phyloP scores from a whole-genome alignment of 345 rosid species.

The Linum usitatissimum region DNA sequence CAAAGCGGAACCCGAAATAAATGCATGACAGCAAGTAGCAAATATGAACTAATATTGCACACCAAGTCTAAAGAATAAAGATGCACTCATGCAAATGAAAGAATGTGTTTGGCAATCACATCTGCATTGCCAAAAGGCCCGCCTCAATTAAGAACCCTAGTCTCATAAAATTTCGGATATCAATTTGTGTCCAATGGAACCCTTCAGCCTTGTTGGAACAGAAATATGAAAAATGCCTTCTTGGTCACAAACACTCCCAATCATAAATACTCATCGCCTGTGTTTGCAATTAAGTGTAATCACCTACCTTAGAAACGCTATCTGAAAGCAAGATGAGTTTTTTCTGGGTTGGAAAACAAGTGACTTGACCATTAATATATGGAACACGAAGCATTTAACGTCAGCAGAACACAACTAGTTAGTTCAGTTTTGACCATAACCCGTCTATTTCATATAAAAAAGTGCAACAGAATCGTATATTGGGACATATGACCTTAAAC shows the following conservation, averaged over 20 bases:
- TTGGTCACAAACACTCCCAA: background rate
- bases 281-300: background rate
- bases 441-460: too few relatives aligned
- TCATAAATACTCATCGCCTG: background rate
- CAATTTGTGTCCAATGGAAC: background rate
- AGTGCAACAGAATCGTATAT: background rate
- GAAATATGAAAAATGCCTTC: background rate
- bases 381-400: background rate
- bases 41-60: background rate
- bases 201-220: background rate
- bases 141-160: background rate
- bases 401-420: too few relatives aligned
- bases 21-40: background rate
- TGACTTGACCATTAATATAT: too few relatives aligned
- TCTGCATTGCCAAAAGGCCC: background rate
- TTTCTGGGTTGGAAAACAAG: background rate
- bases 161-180: background rate
- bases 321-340: background rate
- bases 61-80: background rate
- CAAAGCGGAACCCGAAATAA: slow-evolving; percentile 18
- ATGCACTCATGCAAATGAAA: background rate
- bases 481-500: background rate
- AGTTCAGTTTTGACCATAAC: too few relatives aligned
- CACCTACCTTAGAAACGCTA: background rate
- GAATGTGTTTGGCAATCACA: background rate